These are phyloP conservation scores for Globisporangium heterothallicum DNA, from an alignment of 352 stramenopile species.

Conservation along the genomic window DNA sequence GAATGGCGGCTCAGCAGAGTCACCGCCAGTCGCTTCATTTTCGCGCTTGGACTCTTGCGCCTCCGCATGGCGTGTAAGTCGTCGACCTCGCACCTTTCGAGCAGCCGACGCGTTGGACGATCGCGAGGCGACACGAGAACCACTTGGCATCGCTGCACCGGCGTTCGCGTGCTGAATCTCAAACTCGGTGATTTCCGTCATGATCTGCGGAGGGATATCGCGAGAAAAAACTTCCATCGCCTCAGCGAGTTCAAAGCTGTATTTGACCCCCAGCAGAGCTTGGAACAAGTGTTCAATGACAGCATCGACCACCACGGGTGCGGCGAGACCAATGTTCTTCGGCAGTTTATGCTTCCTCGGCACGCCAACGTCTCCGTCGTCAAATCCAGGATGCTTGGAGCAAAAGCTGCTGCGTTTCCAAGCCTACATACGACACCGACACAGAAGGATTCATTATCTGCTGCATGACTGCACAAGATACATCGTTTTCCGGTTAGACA, in stretches of 20 bases:
- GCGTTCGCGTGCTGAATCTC: conserved; percentile 3
- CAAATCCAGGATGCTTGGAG: conserved; percentile 60
- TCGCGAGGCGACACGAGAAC: conserved; percentile 5
- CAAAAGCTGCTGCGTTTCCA: conserved; percentile 82
- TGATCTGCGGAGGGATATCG: conserved; percentile 39
- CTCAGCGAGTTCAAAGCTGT: conserved; percentile 66
- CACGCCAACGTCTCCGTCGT: conserved; percentile 22
- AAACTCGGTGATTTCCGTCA: conserved; percentile 31
- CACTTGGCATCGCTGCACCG: neutral
- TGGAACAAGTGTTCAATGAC: conserved; percentile 77
- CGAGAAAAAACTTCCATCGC: conserved; percentile 66
- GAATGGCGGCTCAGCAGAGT: conserved; percentile 3
- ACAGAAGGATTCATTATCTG: too few relatives aligned
- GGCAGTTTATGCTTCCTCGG: conserved; percentile 58
- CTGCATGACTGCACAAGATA: too few relatives aligned
- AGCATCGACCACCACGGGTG: conserved; percentile 63
- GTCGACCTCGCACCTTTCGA: conserved; percentile 8
- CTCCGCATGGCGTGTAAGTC: conserved; percentile 12
- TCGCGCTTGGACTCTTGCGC: conserved; percentile 19
- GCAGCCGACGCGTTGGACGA: conserved; percentile 12
- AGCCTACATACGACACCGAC: conserved; percentile 27
- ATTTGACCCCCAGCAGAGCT: conserved; percentile 53
- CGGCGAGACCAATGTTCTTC: conserved; percentile 43
- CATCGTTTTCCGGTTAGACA: neutral
- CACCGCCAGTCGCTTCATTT: neutral